phyloP scores from a whole-genome alignment of 2,329 filamentous ascomycete genomes.

The Lasiodiplodia citricola region DNA sequence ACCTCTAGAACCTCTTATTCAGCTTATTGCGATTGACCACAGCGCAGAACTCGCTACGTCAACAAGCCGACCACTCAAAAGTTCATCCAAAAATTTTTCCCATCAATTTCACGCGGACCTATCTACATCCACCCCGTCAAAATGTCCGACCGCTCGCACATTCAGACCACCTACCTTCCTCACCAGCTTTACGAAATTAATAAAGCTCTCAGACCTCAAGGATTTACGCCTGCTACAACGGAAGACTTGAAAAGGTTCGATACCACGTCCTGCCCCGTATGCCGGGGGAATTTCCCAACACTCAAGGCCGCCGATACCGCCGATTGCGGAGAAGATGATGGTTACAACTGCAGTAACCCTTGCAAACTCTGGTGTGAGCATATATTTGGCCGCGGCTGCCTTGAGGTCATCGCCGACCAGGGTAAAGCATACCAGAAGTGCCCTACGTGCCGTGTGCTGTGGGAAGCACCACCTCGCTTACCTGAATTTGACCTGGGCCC shows the following conservation, averaged over 20 bases:
- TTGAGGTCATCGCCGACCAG: background rate
- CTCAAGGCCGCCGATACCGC: background rate
- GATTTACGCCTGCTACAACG: background rate
- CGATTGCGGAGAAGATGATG: background rate
- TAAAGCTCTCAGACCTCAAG: rapidly evolving
- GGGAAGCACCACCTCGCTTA: background rate
- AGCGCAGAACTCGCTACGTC: too few relatives aligned
- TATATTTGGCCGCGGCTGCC: background rate
- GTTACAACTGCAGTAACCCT: background rate
- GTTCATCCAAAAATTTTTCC: too few relatives aligned
- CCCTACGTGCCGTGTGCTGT: background rate
- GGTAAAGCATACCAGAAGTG: background rate
- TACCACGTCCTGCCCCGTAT: background rate
- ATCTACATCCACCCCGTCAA: too few relatives aligned
- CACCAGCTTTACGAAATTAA: too few relatives aligned
- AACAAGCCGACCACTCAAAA: too few relatives aligned
- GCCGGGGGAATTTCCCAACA: background rate
- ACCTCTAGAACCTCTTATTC: too few relatives aligned
- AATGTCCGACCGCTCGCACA: too few relatives aligned
- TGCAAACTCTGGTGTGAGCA: background rate
- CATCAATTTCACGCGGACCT: too few relatives aligned
- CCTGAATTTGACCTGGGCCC: too few relatives aligned
- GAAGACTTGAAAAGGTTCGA: background rate
- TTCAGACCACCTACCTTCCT: too few relatives aligned
- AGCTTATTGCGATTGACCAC: too few relatives aligned